Evolutionary conservation across 352 stramenopile genomes (phyloP).

Genomic region (Globisporangium uncinulatum): DNA sequence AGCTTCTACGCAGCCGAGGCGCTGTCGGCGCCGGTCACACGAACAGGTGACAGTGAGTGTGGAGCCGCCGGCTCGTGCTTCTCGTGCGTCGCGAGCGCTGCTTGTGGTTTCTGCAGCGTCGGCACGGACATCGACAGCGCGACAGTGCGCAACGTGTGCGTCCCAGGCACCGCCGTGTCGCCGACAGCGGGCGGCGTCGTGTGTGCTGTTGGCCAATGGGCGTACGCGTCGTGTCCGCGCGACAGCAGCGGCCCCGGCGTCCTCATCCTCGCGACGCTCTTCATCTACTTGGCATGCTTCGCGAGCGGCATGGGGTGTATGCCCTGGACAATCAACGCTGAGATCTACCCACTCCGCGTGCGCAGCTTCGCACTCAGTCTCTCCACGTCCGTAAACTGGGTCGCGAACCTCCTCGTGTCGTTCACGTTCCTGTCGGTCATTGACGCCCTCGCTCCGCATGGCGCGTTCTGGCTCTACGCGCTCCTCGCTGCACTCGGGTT

Average conservation of each 20-base stretch:
- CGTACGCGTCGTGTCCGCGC: constrained; percentile 40
- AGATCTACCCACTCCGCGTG: constrained; percentile 91
- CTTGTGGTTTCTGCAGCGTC: constrained; percentile 47
- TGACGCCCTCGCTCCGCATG: constrained; percentile 38
- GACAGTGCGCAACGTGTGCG: constrained; percentile 18
- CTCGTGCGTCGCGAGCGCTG: constrained; percentile 51
- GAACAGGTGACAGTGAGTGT: constrained; percentile 15
- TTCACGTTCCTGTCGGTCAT: constrained; percentile 93
- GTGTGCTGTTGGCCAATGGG: constrained; percentile 24
- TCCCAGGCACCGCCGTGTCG: constrained; percentile 15
- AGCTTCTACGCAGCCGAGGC: constrained; percentile 37
- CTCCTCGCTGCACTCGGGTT: constrained; percentile 63
- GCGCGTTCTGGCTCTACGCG: constrained; percentile 92
- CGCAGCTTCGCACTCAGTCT: constrained; percentile 84
- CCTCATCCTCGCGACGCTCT: constrained; percentile 57
- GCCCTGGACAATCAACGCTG: constrained; percentile 94
- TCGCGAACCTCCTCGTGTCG: constrained; percentile 90
- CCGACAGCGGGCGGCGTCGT: constrained; percentile 13
- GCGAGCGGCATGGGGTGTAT: constrained; percentile 81
- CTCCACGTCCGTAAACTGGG: constrained; percentile 90
- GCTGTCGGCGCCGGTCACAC: constrained; percentile 21
- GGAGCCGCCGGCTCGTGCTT: constrained; percentile 46
- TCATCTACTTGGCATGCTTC: constrained; percentile 74
- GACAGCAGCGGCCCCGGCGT: constrained; percentile 33
- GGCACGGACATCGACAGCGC: not conserved